These are phyloP conservation scores for Mucuna pruriens DNA, from an alignment of 306 rosid species.

Conservation along the genomic window DNA sequence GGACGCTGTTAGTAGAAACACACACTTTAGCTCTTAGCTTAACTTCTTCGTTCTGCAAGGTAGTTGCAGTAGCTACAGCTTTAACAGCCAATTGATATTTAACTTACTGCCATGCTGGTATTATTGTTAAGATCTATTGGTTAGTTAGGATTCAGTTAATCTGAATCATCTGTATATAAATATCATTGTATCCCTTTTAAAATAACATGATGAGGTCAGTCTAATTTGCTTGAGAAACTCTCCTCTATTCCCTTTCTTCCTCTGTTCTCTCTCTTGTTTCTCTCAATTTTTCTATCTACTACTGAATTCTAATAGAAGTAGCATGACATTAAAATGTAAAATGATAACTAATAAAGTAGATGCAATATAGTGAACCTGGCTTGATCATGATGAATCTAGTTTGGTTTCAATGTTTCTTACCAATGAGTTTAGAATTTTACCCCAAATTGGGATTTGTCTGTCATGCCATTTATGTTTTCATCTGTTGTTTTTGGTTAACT, in stretches of 20 bases:
- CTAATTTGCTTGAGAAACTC: neutral
- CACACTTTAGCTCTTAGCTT: neutral
- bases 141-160: neutral
- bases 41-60: neutral
- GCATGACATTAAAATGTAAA: slow-evolving; percentile 24
- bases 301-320: slow-evolving; percentile 8
- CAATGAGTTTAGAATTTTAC: neutral
- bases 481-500: slow-evolving; percentile 21
- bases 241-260: neutral
- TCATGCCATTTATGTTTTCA: neutral
- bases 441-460: neutral
- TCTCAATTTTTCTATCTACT: neutral
- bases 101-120: neutral
- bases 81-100: neutral
- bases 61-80: neutral
- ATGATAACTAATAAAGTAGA: neutral
- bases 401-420: slow-evolving; percentile 6
- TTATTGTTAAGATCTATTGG: neutral
- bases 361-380: neutral
- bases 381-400: neutral
- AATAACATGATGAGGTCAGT: neutral
- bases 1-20: neutral
- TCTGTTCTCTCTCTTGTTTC: neutral
- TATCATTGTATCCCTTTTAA: neutral
- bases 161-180: neutral